Base-by-base conservation (phyloP, 208 protist species). In the Willaertia magna region DNA sequence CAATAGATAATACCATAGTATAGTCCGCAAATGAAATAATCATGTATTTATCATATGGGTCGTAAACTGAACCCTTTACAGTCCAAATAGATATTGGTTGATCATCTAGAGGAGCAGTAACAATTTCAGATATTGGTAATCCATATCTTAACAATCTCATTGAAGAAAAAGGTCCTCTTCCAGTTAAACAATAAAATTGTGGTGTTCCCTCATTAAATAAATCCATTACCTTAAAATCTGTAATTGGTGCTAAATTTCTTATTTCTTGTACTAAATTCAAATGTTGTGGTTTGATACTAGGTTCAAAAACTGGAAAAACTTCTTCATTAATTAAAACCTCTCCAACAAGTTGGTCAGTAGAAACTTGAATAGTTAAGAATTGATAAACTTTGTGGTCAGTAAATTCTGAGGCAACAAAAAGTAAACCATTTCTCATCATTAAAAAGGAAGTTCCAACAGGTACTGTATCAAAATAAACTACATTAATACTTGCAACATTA, bases 381-480 rank as follows among this genome's bases (percentile, higher is more conserved):
- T 96, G 94, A 90, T 97, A 97, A 22, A 96, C 67, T 40, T 88
- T 90, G 90, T 99, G 97, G 87, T 97, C 90, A n/a, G 92, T 95
- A 61, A 94, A 95, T 90, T 99, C 98, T 51, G 93, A 89, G 20
- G 96, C 97, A 11, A 93, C 88, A 86, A 99, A 99, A 1, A 99
- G 88, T 89, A 96, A 98, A 3, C 98, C 98, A 26, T 86, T 92
- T 67, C 93, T 93, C 39, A 99, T 93, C 16, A 99, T 91, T 67
- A 87, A 92, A 79, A 99, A 89, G 14, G 90, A 86, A 26, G 87
- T 93, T 4, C 96, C 90, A 0, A 94, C 87, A 18, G 97, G 93
- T 11, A 99, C 90, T 0, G 97, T 99, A 85, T 99, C 98, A 88
- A 99, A 99, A 91, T 99, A 99, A 44, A 92, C 89, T 46, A 98